These are phyloP conservation scores for Roridomyces roridus DNA, from an alignment of 768 basidiomycete species.

Conservation along the genomic window DNA sequence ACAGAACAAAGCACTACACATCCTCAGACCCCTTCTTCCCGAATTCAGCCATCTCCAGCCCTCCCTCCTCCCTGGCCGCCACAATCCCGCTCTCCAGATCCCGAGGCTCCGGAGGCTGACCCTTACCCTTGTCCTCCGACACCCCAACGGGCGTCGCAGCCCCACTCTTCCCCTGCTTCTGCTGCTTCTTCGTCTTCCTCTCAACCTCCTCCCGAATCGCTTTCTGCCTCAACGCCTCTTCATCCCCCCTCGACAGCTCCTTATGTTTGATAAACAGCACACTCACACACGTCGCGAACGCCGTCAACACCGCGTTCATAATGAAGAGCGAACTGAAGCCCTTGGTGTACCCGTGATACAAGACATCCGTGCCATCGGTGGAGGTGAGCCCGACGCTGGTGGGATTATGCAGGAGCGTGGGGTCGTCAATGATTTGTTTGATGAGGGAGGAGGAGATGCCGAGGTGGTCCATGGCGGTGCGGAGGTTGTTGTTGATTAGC, in stretches of 20 bases:
- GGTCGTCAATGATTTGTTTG: slow-evolving; percentile 54
- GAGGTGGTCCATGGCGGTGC: slow-evolving; percentile 44
- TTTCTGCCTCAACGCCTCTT: slow-evolving; percentile 52
- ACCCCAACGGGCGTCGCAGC: slow-evolving; percentile 4
- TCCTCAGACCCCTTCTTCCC: no score
- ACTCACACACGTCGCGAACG: slow-evolving; percentile 59
- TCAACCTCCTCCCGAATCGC: slow-evolving; percentile 30
- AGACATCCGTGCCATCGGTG: slow-evolving; percentile 44
- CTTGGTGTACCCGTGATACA: slow-evolving; percentile 55
- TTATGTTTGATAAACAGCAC: slow-evolving; percentile 67
- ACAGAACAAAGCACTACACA: no score
- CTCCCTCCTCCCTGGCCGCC: no score
- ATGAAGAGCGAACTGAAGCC: slow-evolving; percentile 69
- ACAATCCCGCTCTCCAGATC: no score
- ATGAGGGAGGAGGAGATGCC: slow-evolving; percentile 44
- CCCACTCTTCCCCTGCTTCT: background rate
- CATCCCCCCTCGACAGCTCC: slow-evolving; percentile 63
- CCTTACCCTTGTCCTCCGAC: background rate
- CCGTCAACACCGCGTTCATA: slow-evolving; percentile 61
- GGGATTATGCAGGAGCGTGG: slow-evolving; percentile 41
- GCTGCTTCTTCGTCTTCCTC: slow-evolving; percentile 1
- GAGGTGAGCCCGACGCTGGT: slow-evolving; percentile 41
- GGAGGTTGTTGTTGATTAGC: slow-evolving; percentile 64
- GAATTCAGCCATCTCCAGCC: no score
- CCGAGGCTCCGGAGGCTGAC: background rate